Conservation (phyloP, 148 eudicot genomes). For the Cornus florida region DNA sequence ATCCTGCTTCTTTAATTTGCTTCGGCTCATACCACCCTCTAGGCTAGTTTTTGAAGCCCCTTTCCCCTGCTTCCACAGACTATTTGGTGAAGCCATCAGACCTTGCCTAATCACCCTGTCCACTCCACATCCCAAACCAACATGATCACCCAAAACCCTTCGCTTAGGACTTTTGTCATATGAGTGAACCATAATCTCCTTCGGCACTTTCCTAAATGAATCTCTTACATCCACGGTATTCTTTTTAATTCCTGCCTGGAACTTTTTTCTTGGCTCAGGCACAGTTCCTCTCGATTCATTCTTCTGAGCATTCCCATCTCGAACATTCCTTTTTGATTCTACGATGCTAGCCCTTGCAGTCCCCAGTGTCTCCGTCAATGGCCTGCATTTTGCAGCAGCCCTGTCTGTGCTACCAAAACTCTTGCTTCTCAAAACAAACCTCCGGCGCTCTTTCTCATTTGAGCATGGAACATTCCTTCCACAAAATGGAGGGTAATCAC, state of each 20-base stretch:
- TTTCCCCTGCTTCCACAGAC: too few species aligned
- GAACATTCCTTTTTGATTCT: constrained; percentile 10
- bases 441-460: constrained; percentile 18
- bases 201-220: constrained; percentile 3
- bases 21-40: constrained; percentile 17
- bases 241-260: constrained; percentile 7
- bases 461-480: constrained; percentile 42
- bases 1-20: constrained; percentile 23
- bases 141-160: too few species aligned
- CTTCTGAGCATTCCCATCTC: constrained; percentile 15
- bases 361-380: background rate
- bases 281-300: constrained; percentile 9
- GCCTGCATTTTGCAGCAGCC: background rate
- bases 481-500: constrained; percentile 76
- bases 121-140: too few species aligned
- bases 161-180: too few species aligned
- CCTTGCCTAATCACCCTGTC: too few species aligned
- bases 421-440: constrained; percentile 13
- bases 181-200: too few species aligned
- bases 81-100: too few species aligned
- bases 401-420: background rate
- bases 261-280: constrained; percentile 10
- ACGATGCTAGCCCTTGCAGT: constrained; percentile 4
- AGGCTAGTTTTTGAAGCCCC: constrained; percentile 8
- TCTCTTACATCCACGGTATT: constrained; percentile 8